phyloP scores from a whole-genome alignment of 2,329 filamentous ascomycete genomes.

The Phialophora expanda region DNA sequence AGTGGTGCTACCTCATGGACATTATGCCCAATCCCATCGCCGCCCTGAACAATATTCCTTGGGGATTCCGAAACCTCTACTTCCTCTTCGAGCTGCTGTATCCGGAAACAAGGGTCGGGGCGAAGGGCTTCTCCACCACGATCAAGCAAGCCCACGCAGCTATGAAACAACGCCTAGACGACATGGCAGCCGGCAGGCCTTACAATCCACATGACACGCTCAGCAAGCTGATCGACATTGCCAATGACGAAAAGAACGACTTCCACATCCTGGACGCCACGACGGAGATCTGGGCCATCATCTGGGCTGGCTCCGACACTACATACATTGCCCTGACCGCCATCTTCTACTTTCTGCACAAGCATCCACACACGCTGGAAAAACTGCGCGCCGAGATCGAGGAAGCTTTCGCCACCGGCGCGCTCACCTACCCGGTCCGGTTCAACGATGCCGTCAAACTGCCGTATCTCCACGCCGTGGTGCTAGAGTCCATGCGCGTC shows the following conservation, averaged over 20 bases:
- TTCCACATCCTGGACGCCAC: constrained; percentile 28
- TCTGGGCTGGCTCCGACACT: constrained; percentile 38
- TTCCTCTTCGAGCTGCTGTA: constrained; percentile 30
- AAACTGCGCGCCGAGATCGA: constrained; percentile 52
- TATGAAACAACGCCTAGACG: constrained; percentile 29
- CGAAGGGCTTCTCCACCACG: constrained; percentile 29
- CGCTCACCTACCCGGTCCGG: constrained; percentile 24
- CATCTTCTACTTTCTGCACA: constrained; percentile 45
- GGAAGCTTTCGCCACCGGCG: constrained; percentile 45
- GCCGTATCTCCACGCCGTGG: constrained; percentile 57
- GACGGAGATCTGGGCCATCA: constrained; percentile 33
- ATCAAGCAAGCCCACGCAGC: constrained; percentile 29
- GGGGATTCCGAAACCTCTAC: constrained; percentile 27
- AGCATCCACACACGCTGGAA: constrained; percentile 44
- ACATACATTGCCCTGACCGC: constrained; percentile 44
- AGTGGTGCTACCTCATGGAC: constrained; percentile 36
- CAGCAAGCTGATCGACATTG: constrained; percentile 30
- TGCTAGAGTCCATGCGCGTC: constrained; percentile 59
- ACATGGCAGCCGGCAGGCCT: constrained; percentile 25
- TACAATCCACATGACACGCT: constrained; percentile 28
- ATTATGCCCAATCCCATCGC: constrained; percentile 29
- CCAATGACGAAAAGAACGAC: constrained; percentile 22
- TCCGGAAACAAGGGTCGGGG: constrained; percentile 26
- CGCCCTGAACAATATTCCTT: constrained; percentile 27
- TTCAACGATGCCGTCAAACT: constrained; percentile 37